Evolutionary conservation across 1,284 basidiomycete species (phyloP), one percentile per base, ranked within the genome.

Genomic region (Somion occarium): DNA sequence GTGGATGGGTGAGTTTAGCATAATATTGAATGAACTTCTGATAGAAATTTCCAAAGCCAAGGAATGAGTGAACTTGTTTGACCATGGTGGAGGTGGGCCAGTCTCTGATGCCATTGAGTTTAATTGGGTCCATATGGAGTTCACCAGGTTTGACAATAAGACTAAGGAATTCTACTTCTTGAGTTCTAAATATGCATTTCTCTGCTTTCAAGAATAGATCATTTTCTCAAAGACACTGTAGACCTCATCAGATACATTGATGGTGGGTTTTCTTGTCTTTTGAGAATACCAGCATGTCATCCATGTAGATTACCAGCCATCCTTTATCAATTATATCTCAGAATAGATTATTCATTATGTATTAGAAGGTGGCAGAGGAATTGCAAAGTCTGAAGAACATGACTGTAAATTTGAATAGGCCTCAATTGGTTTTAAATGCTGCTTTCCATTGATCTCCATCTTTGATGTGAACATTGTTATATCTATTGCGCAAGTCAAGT

Each of bases 41-140:
- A 46, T 78, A 79, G 59, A 72, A 77, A 52, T 73, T 73, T 4
- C 62, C 58, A 37, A 78, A 70, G 1, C 73, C 74, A 0, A 77
- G 49, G 57, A 79, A 78, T 0, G 39, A 44, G 27, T 65, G 59
- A 3, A 72, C 46, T 5, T 69, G 58, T 18, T 60, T 59, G 4
- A 69, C 46, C 0, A 44, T 64, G 0, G 46, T 56, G 0, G 71
- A 74, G 0, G 26, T 19, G 0, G 66, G 68, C 76, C 76, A 79
- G 0, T 56, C 25, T 0, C 27, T n/a, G 5, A 78, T 59, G 0
- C 63, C 63, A 0, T 64, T 12, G 0, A 78, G 55, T 52, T 79
- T 79, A 0, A 53, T 53, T 0, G 61, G 59, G 44, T 73, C 69
- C 72, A 77, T 75, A 0, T 44, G 42, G 13, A 0, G 75, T 26